These are phyloP conservation scores for Monosporozyma siamensis DNA, from an alignment of 805 yeast genomes.

Conservation along the genomic window DNA sequence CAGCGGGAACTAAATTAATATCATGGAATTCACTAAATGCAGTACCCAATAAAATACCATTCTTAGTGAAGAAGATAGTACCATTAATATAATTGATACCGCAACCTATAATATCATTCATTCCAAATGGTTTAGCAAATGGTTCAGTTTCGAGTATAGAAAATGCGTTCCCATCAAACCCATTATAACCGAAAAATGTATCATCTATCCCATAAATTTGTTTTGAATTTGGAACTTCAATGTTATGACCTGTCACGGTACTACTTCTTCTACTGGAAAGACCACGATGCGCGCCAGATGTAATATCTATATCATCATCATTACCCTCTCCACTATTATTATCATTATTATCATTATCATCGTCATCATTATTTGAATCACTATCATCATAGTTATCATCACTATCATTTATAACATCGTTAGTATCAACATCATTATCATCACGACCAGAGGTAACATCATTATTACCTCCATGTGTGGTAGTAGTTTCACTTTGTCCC, in stretches of 20 bases:
- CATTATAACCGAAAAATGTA: slow-evolving; percentile 24
- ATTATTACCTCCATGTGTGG: too few species aligned
- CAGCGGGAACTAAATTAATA: slow-evolving; percentile 38
- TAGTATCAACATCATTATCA: background rate
- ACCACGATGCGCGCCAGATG: background rate
- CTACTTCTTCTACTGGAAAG: background rate
- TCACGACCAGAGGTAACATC: too few species aligned
- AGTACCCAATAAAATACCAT: slow-evolving; percentile 56
- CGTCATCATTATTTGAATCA: background rate
- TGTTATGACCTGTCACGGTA: background rate
- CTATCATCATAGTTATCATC: background rate
- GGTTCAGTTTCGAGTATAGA: slow-evolving; percentile 5
- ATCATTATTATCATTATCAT: slow-evolving; percentile 3
- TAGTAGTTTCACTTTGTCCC: too few species aligned
- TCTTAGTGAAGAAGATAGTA: slow-evolving; percentile 67
- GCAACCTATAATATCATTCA: slow-evolving; percentile 67
- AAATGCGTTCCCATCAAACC: slow-evolving; percentile 24
- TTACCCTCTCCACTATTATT: background rate
- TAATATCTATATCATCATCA: background rate
- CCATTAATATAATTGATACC: slow-evolving; percentile 64
- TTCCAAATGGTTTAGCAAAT: slow-evolving; percentile 32
- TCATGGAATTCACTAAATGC: slow-evolving; percentile 42
- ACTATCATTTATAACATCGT: background rate
- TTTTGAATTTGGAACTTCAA: background rate
- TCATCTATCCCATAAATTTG: slow-evolving; percentile 12